Percentiles rank a stretch among this genome's conserved stretches.
Conservation (phyloP, 768 basidiomycete genomes). For the Hygrophorus russula region DNA sequence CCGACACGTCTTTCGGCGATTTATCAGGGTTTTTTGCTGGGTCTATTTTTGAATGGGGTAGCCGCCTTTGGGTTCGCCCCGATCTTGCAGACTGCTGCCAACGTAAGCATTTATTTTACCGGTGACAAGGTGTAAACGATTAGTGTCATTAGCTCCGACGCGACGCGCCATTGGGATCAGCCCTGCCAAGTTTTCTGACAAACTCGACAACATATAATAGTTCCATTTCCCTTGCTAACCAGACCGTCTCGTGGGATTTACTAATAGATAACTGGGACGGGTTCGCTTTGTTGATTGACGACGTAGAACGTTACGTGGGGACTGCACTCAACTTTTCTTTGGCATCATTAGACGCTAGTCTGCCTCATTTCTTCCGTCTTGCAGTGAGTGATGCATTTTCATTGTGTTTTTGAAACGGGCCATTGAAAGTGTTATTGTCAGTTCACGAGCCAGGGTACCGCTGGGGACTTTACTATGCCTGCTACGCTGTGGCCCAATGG, state of each 20-base stretch:
- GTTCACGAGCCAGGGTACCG: slow-evolving; percentile 32
- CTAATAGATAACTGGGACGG: slow-evolving; percentile 58
- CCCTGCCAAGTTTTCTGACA: slow-evolving; percentile 61
- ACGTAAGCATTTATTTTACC: slow-evolving; percentile 30
- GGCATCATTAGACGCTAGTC: slow-evolving; percentile 40
- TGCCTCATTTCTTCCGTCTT: slow-evolving; percentile 72
- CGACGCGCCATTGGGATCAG: slow-evolving; percentile 61
- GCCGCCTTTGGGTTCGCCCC: slow-evolving; percentile 75
- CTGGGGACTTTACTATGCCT: slow-evolving; percentile 75
- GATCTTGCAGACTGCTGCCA: slow-evolving; percentile 63
- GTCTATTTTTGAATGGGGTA: slow-evolving; percentile 71
- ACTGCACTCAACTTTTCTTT: slow-evolving; percentile 60
- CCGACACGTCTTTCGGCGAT: slow-evolving; percentile 72
- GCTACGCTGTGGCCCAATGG: slow-evolving; percentile 71
- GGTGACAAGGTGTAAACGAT: slow-evolving; percentile 6
- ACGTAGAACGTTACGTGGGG: slow-evolving; percentile 73
- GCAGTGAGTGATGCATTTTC: slow-evolving; percentile 40
- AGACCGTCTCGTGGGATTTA: slow-evolving; percentile 45
- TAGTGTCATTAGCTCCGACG: slow-evolving; percentile 42
- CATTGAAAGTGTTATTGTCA: slow-evolving; percentile 15
- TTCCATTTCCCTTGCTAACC: slow-evolving; percentile 40
- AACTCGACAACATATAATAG: slow-evolving; percentile 59
- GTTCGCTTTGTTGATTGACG: slow-evolving; percentile 73
- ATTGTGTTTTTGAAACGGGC: too few relatives aligned
- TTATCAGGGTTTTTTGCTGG: slow-evolving; percentile 73